Percentiles rank a stretch among this genome's conserved stretches.
phyloP scores from a whole-genome alignment of 1,284 basidiomycete species.

The Moniliophthora roreri region DNA sequence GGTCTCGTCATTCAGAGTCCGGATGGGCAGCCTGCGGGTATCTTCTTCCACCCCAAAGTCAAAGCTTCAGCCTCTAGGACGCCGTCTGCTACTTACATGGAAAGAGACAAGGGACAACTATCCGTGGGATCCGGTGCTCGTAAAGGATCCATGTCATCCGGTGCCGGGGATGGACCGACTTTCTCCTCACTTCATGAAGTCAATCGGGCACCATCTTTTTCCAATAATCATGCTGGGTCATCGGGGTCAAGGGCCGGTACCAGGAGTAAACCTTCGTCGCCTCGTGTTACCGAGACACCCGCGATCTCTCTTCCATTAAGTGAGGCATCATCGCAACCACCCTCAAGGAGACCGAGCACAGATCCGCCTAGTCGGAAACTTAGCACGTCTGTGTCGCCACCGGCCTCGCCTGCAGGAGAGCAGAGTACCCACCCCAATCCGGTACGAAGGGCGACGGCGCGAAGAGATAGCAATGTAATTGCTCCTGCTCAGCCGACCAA shows the following conservation, averaged over 20 bases:
- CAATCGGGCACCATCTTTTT: background rate
- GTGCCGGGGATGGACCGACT: too few relatives aligned
- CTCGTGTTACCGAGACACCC: background rate
- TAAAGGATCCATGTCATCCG: slow-evolving; percentile 27
- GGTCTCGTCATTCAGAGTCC: slow-evolving; percentile 92
- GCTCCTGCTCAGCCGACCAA: slow-evolving; percentile 22
- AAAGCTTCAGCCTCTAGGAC: slow-evolving; percentile 19
- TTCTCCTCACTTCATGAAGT: slow-evolving; percentile 33
- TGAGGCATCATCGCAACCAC: background rate
- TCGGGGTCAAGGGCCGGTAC: background rate
- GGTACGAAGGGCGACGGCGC: background rate
- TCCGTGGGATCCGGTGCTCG: slow-evolving; percentile 21
- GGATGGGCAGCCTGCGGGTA: slow-evolving; percentile 90
- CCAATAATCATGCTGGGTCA: background rate
- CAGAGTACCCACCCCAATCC: background rate
- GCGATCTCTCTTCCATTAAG: too few relatives aligned
- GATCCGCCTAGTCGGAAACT: slow-evolving; percentile 2
- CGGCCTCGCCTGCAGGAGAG: slow-evolving; percentile 3
- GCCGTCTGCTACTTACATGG: slow-evolving; percentile 36
- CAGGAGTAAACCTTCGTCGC: background rate
- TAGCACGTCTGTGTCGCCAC: slow-evolving; percentile 1
- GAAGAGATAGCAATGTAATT: slow-evolving; percentile 5
- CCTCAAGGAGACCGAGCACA: background rate
- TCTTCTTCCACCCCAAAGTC: slow-evolving; percentile 84
- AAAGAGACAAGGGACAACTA: slow-evolving; percentile 42